A percentile compares a stretch with the other conserved stretches of the same genome.
Conservation (phyloP, 768 basidiomycete species). For the Auricularia cornea region DNA sequence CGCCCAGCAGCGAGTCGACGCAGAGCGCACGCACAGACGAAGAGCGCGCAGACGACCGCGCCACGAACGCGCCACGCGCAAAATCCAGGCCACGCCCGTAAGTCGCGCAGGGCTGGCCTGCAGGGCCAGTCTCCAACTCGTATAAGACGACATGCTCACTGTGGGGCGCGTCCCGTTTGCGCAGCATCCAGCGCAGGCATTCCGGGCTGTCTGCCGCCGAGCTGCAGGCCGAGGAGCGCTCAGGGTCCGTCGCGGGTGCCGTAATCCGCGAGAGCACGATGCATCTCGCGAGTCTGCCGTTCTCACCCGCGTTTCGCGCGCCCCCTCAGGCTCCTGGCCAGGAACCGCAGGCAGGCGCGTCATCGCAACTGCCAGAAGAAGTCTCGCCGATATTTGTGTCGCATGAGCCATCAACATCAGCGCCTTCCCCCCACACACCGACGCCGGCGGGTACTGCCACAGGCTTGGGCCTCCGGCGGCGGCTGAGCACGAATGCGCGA, state of each 20-base stretch:
- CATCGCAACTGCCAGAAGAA: neutral
- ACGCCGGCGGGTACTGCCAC: neutral
- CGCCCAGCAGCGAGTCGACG: neutral
- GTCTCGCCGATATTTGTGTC: neutral
- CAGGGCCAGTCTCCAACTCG: no score
- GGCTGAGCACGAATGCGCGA: neutral
- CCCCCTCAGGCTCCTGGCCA: neutral
- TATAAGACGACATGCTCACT: neutral
- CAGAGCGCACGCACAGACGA: neutral
- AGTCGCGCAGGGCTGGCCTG: neutral
- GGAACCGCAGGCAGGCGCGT: no score
- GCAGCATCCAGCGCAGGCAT: neutral
- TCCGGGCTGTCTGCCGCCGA: neutral
- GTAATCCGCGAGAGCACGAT: neutral
- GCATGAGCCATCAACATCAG: neutral
- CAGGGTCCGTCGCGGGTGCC: neutral
- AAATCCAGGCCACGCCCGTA: neutral
- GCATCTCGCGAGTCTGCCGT: neutral
- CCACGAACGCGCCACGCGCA: neutral
- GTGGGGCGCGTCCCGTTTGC: neutral
- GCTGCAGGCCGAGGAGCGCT: no score
- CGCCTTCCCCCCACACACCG: neutral
- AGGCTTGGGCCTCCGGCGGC: neutral
- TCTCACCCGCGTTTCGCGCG: neutral
- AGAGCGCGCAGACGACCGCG: neutral